These are phyloP conservation scores for Termitomyces sp. DNA, from an alignment of 768 basidiomycete species.

Conservation along the genomic window DNA sequence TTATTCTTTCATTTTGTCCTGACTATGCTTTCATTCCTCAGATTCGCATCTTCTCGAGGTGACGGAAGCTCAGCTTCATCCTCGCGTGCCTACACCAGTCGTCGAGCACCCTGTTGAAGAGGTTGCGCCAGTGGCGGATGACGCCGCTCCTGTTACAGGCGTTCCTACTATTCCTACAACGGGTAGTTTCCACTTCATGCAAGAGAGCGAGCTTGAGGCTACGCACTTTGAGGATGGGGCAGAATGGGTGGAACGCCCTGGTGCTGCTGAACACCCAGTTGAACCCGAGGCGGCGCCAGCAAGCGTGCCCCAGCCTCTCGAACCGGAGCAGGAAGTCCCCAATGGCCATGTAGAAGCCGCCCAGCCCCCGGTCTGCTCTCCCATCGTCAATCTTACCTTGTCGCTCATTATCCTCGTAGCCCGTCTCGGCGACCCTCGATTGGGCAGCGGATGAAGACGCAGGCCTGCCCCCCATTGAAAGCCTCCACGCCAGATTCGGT, in stretches of 20 bases:
- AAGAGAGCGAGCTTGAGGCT: slow-evolving; percentile 71
- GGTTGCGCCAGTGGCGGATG: slow-evolving; percentile 15
- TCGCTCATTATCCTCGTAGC: slow-evolving; percentile 3
- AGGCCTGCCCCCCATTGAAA: slow-evolving; percentile 71
- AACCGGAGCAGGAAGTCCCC: slow-evolving; percentile 9
- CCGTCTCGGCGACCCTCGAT: slow-evolving; percentile 44
- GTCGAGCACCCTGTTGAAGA: slow-evolving; percentile 22
- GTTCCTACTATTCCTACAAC: slow-evolving; percentile 35
- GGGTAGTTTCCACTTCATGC: slow-evolving; percentile 73
- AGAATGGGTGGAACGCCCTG: slow-evolving; percentile 52
- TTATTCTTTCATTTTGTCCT: neutral
- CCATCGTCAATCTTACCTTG: neutral
- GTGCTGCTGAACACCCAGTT: slow-evolving; percentile 23
- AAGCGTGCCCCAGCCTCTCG: slow-evolving; percentile 8
- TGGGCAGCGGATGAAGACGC: slow-evolving; percentile 83
- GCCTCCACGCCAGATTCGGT: slow-evolving; percentile 71
- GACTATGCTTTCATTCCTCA: slow-evolving; percentile 21
- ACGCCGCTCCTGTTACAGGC: slow-evolving; percentile 27
- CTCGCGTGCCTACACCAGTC: slow-evolving; percentile 32
- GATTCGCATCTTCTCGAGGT: slow-evolving; percentile 60
- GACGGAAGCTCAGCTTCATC: slow-evolving; percentile 44
- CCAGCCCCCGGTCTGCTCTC: slow-evolving; percentile 9
- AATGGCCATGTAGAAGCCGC: slow-evolving; percentile 13
- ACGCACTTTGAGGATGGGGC: slow-evolving; percentile 42
- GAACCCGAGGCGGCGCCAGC: slow-evolving; percentile 16